These are phyloP conservation scores for Fusarium tricinctum DNA, from an alignment of 2,329 filamentous ascomycete genomes.

Conservation along the genomic window DNA sequence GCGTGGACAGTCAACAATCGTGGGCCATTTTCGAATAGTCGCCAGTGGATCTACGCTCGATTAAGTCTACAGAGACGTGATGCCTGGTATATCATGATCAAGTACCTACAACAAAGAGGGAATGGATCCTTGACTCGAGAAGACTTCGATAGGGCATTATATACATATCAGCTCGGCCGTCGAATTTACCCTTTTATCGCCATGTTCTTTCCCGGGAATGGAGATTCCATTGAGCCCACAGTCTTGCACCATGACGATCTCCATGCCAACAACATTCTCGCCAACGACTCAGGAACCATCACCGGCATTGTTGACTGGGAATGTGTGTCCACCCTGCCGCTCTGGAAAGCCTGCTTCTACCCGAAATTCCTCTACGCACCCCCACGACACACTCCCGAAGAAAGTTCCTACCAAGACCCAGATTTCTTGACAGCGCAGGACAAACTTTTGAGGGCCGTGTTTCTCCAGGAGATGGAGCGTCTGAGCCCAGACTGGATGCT, in stretches of 20 bases:
- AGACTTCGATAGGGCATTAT: conserved; percentile 52
- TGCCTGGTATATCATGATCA: background rate
- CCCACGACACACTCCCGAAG: conserved; percentile 12
- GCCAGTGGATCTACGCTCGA: conserved; percentile 54
- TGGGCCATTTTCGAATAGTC: conserved; percentile 55
- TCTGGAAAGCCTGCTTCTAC: conserved; percentile 55
- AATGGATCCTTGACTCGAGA: conserved; percentile 41
- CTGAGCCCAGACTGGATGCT: conserved; percentile 52
- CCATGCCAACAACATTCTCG: conserved; percentile 56
- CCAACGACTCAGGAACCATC: conserved; percentile 53
- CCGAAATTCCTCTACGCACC: conserved; percentile 54
- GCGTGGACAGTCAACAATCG: conserved; percentile 52
- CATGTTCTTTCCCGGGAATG: conserved; percentile 49
- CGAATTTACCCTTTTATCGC: conserved; percentile 51
- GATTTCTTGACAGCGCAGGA: accelerated
- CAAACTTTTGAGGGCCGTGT: conserved; percentile 50
- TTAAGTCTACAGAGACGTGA: conserved; percentile 23
- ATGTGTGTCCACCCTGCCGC: conserved; percentile 57
- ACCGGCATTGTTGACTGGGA: conserved; percentile 61
- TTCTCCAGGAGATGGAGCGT: conserved; percentile 48
- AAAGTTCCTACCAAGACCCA: background rate
- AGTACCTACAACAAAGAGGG: background rate
- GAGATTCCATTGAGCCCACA: conserved; percentile 46
- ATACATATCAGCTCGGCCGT: conserved; percentile 40
- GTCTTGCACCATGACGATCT: conserved; percentile 57